Base-by-base conservation (phyloP, 2,329 filamentous ascomycete species). In the Ascosphaera aggregata region DNA sequence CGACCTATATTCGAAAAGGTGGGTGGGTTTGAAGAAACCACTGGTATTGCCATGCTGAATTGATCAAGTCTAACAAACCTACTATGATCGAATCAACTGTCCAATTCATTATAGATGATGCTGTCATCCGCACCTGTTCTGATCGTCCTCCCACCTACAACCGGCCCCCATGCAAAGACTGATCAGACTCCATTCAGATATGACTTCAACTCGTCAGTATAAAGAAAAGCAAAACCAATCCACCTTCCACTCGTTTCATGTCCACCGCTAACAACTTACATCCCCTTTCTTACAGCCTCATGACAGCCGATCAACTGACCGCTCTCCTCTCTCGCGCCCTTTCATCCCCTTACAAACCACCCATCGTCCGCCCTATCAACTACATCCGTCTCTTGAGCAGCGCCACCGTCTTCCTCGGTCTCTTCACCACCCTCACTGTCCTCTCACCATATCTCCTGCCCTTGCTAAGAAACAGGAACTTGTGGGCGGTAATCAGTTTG, bases 61-160 rank as follows among this genome's bases (percentile, higher is more conserved):
- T 37, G 7, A 19, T 2, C 27, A 34, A 35, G 41, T 38, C 34
- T 8, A 31, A 41, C 4, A 39, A 39, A 22, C 47, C 45, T 44
- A 46, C 39, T 18, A 34, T 16, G 11, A 34, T 32, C 18, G 39
- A 34, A 36, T 18, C 18, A 17, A n/a, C 5, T 17, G 24, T n/a
- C 37, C 39, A 4, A 18, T 18, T 13, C 4, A 18, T 30, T 42
- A 46, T 48, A 95, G 86, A 70, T 95, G 48, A 76, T 80, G 58
- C 73, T 98, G 34, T 81, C 93, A 73, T 94, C 86, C 36, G 89
- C 89, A 4, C 89, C 89, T 1, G 77, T 95, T 31, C 67, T 98
- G 34, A 63, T 94, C 35, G 64, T 92, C 47, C 95, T 89, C 64
- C 80, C 73, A 44, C 82, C 89, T 18, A 94, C 85, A 3, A 60